Conservation (phyloP, 2,329 filamentous ascomycete species). For the Elsinoe fawcettii region DNA sequence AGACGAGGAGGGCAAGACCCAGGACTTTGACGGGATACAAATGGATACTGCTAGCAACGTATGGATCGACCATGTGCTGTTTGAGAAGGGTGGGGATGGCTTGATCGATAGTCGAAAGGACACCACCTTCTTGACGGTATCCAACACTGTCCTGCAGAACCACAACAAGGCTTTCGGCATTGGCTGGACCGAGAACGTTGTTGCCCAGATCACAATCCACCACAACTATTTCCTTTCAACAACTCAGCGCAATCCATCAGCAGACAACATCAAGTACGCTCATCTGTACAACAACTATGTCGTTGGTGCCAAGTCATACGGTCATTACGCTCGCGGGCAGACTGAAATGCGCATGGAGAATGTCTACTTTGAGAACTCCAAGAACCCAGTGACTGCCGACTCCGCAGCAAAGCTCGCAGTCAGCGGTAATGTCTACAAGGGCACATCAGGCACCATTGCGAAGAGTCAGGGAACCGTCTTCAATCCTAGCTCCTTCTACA, state of each 20-base stretch:
- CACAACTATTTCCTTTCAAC: conserved; percentile 24
- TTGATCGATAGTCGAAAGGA: conserved; percentile 23
- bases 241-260: conserved; percentile 21
- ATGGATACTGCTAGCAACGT: conserved; percentile 22
- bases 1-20: conserved; percentile 21
- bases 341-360: conserved; percentile 22
- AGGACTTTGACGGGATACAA: conserved; percentile 24
- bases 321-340: conserved; percentile 22
- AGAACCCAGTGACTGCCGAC: conserved; percentile 21
- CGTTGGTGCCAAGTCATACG: conserved; percentile 23
- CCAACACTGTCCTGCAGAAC: conserved; percentile 21
- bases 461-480: conserved; percentile 21
- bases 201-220: conserved; percentile 22
- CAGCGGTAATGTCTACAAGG: conserved; percentile 21
- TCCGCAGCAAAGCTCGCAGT: conserved; percentile 19
- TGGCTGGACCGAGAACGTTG: conserved; percentile 23
- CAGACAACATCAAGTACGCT: conserved; percentile 22
- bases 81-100: conserved; percentile 21
- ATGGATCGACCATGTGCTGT: conserved; percentile 23
- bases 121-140: conserved; percentile 23
- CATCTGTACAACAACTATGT: conserved; percentile 23
- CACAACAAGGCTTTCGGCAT: conserved; percentile 25
- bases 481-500: conserved; percentile 20
- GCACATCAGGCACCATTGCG: conserved; percentile 19
- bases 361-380: conserved; percentile 22